These are phyloP conservation scores for Gentiana straminea DNA, from an alignment of 257 asterid genomes.

Conservation along the genomic window DNA sequence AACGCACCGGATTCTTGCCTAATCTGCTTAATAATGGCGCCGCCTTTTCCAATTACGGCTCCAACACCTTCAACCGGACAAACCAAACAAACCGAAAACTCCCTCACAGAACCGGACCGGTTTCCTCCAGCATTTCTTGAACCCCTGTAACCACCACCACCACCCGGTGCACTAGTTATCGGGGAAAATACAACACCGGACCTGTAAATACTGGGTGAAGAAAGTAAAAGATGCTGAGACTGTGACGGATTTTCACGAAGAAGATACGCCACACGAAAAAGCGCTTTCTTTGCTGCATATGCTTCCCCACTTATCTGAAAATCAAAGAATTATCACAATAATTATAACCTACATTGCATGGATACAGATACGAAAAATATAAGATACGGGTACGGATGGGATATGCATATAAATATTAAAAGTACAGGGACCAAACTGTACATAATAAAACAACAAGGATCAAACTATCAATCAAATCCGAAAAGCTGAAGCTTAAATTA, in stretches of 20 bases:
- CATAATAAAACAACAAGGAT: neutral
- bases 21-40: slow-evolving; percentile 60
- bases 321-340: slow-evolving; percentile 7
- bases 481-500: slow-evolving; percentile 9
- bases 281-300: slow-evolving; percentile 48
- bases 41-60: slow-evolving; percentile 88
- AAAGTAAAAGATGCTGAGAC: slow-evolving; percentile 62
- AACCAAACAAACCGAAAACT: slow-evolving; percentile 58
- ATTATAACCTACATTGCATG: slow-evolving; percentile 4
- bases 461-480: neutral
- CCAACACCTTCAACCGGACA: slow-evolving; percentile 79
- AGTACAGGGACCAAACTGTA: too few species aligned
- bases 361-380: slow-evolving; percentile 1
- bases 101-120: slow-evolving; percentile 39
- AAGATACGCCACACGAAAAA: slow-evolving; percentile 58
- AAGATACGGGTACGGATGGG: slow-evolving; percentile 2
- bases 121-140: slow-evolving; percentile 36
- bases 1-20: slow-evolving; percentile 89
- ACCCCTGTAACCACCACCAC: slow-evolving; percentile 57
- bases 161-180: slow-evolving; percentile 39
- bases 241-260: slow-evolving; percentile 80
- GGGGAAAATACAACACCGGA: slow-evolving; percentile 49
- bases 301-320: slow-evolving; percentile 69
- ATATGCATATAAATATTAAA: too few species aligned
- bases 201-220: slow-evolving; percentile 57